Evolutionary conservation across 768 basidiomycete genomes (phyloP).

Genomic region (Crucibulum laeve): DNA sequence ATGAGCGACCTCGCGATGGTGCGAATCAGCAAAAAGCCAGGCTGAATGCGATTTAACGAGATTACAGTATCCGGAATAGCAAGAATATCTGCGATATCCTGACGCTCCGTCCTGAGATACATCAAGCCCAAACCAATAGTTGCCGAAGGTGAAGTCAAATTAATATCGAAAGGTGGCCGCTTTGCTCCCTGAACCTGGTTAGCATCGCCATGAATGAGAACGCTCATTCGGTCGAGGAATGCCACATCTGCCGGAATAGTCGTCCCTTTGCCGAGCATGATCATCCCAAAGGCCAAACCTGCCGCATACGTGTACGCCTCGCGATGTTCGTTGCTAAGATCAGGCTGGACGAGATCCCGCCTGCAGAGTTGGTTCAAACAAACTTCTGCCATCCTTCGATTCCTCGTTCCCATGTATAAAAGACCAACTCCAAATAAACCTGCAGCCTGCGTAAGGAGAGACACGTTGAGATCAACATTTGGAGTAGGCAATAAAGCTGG

Average conservation of each 20-base stretch:
- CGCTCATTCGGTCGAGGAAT: constrained; percentile 61
- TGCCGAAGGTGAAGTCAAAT: constrained; percentile 89
- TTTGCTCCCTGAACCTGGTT: constrained; percentile 32
- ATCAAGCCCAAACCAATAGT: constrained; percentile 88
- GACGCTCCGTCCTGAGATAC: constrained; percentile 82
- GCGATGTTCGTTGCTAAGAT: constrained; percentile 82
- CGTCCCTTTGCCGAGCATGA: constrained; percentile 89
- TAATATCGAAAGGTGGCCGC: constrained; percentile 67
- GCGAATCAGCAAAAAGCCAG: constrained; percentile 80
- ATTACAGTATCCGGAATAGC: constrained; percentile 78
- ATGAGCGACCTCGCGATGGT: constrained; percentile 76
- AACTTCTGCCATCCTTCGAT: constrained; percentile 90
- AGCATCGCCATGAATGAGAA: constrained; percentile 75
- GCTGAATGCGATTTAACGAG: constrained; percentile 81
- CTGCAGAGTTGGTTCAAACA: constrained; percentile 82
- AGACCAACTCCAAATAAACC: constrained; percentile 86
- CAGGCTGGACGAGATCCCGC: constrained; percentile 72
- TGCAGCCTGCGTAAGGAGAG: constrained; percentile 85
- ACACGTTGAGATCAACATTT: constrained; percentile 84
- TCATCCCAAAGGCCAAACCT: constrained; percentile 91
- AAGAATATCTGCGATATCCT: constrained; percentile 84
- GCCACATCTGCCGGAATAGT: constrained; percentile 73
- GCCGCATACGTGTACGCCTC: constrained; percentile 91
- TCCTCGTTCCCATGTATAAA: constrained; percentile 83
- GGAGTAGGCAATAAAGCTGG: constrained; percentile 88